A percentile compares a stretch with the other conserved stretches of the same genome.
Evolutionary conservation across 176 grass and related monocot species (phyloP).

Genomic region (Aegilops speltoides): DNA sequence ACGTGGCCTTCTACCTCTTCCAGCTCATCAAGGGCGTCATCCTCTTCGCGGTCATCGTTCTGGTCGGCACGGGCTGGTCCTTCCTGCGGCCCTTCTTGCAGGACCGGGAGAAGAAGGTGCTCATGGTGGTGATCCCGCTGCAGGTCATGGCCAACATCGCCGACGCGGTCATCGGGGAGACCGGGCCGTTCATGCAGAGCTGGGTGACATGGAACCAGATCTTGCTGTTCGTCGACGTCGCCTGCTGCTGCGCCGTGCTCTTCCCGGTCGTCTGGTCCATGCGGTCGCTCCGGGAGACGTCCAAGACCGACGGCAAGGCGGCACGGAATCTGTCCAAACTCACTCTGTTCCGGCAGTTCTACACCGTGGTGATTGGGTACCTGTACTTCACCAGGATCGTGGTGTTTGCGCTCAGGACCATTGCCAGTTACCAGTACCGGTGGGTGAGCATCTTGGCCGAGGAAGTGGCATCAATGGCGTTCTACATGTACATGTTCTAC

Average conservation of each 20-base stretch:
- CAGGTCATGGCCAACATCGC: conserved; percentile 80
- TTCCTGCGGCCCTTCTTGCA: conserved; percentile 91
- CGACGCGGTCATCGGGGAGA: conserved; percentile 74
- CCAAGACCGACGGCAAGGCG: conserved; percentile 92
- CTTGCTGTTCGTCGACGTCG: conserved; percentile 65
- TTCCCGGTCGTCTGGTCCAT: conserved; percentile 93
- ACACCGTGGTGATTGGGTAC: conserved; percentile 78
- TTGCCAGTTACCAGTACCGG: conserved; percentile 69
- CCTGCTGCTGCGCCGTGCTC: conserved; percentile 80
- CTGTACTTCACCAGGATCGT: conserved; percentile 88
- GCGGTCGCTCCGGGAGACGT: conserved; percentile 67
- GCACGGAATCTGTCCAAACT: conserved; percentile 70
- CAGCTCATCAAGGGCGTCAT: conserved; percentile 83
- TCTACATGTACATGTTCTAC: conserved; percentile 94
- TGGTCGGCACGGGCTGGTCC: conserved; percentile 91
- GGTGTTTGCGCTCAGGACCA: conserved; percentile 62
- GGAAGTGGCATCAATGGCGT: conserved; percentile 65
- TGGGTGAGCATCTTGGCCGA: conserved; percentile 71
- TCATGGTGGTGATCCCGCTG: conserved; percentile 93
- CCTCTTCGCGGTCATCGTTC: conserved; percentile 78
- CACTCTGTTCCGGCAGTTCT: conserved; percentile 86
- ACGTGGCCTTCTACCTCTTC: conserved; percentile 84
- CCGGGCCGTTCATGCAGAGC: conserved; percentile 60
- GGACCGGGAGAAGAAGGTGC: conserved; percentile 91
- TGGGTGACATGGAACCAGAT: conserved; percentile 92